Evolutionary conservation across 257 asterid genomes (phyloP).

Genomic region (Buddleja alternifolia): DNA sequence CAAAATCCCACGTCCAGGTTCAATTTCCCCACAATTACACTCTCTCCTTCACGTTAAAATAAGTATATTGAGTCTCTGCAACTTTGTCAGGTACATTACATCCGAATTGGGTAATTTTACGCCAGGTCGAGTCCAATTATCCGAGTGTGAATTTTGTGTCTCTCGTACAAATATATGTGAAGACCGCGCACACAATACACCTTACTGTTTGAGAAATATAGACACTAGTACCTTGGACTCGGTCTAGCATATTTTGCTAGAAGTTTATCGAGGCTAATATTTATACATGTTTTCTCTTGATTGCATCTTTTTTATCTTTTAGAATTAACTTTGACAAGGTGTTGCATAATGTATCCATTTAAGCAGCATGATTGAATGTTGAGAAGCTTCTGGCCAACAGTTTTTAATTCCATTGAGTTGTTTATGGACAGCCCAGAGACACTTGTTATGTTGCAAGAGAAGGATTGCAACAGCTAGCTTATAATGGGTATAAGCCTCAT

Average conservation of each 20-base stretch:
- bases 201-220: not conserved
- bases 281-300: constrained; percentile 9
- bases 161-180: too few relatives aligned
- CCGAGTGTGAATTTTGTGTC: too few relatives aligned
- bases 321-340: not conserved
- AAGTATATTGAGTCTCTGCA: not conserved
- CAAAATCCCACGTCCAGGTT: constrained; percentile 75
- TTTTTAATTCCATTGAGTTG: not conserved
- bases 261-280: too few relatives aligned
- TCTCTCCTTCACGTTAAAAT: not conserved
- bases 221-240: too few relatives aligned
- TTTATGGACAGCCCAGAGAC: constrained; percentile 72
- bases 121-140: too few relatives aligned
- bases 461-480: constrained; percentile 70
- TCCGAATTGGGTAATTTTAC: too few relatives aligned
- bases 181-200: too few relatives aligned
- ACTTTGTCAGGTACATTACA: too few relatives aligned
- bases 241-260: too few relatives aligned
- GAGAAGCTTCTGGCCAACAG: not conserved
- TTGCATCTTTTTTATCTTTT: not conserved
- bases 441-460: constrained; percentile 76
- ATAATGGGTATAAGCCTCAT: constrained; percentile 82
- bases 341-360: not conserved
- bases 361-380: not conserved
- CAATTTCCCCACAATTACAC: not conserved